Evolutionary conservation across 495 filamentous ascomycete species (phyloP).

Genomic region (Lepidopterella palustris): DNA sequence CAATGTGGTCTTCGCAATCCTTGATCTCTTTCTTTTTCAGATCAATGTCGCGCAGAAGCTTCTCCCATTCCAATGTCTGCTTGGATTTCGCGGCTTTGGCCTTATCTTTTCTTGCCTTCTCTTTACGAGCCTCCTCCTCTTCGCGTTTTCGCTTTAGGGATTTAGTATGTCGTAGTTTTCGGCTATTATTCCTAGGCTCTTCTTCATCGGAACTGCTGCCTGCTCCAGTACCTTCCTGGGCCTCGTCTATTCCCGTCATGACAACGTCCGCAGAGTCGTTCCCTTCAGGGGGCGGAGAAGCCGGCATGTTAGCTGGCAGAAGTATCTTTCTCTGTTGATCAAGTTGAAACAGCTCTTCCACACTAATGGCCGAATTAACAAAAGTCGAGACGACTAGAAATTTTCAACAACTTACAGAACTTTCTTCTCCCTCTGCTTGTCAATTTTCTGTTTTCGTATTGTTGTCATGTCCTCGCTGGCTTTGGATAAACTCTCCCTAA

Average conservation of each 20-base stretch:
- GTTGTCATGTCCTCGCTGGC: slow-evolving; percentile 88
- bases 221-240: slow-evolving; percentile 54
- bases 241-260: slow-evolving; percentile 38
- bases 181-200: slow-evolving; percentile 34
- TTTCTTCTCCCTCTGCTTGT: slow-evolving; percentile 78
- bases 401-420: slow-evolving; percentile 56
- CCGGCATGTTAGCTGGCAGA: slow-evolving; percentile 59
- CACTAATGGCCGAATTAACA: slow-evolving; percentile 41
- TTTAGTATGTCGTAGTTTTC: slow-evolving; percentile 68
- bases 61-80: slow-evolving; percentile 73
- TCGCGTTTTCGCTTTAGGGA: slow-evolving; percentile 67
- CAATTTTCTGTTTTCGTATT: slow-evolving; percentile 90
- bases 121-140: slow-evolving; percentile 42
- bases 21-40: slow-evolving; percentile 72
- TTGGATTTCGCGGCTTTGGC: slow-evolving; percentile 77
- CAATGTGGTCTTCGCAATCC: slow-evolving; percentile 77
- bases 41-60: slow-evolving; percentile 79
- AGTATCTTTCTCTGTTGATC: slow-evolving; percentile 85
- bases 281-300: slow-evolving; percentile 55
- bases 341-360: slow-evolving; percentile 75
- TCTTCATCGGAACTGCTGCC: slow-evolving; percentile 25
- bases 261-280: slow-evolving; percentile 49
- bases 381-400: slow-evolving; percentile 5
- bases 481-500: slow-evolving; percentile 82
- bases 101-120: slow-evolving; percentile 71